phyloP scores from a whole-genome alignment of 306 rosid genomes.

The Castanospermum australe region DNA sequence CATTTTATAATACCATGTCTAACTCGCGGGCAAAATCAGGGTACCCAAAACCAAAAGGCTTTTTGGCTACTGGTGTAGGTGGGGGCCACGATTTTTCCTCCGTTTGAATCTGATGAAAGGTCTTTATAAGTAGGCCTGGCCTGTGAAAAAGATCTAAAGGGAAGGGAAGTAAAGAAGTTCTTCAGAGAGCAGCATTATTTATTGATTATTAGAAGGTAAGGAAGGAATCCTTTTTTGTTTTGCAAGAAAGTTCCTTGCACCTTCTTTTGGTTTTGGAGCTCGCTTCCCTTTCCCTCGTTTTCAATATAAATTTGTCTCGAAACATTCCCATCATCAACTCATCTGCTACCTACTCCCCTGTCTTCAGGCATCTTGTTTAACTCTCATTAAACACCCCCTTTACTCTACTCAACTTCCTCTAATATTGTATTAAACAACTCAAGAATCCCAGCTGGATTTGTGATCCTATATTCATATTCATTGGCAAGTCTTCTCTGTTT shows the following conservation, averaged over 20 bases:
- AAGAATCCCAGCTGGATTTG: neutral
- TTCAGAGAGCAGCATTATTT: slow-evolving; percentile 28
- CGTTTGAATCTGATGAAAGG: slow-evolving; percentile 32
- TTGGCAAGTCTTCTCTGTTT: neutral
- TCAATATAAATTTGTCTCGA: slow-evolving; percentile 18
- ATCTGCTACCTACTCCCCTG: neutral
- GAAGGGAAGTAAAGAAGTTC: slow-evolving; percentile 22
- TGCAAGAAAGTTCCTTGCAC: slow-evolving; percentile 44
- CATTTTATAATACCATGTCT: neutral
- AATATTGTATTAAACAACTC: neutral
- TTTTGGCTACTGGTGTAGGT: neutral
- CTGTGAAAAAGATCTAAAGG: slow-evolving; percentile 21
- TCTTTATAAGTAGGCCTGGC: slow-evolving; percentile 36
- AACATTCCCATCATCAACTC: slow-evolving; percentile 11
- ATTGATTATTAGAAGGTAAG: slow-evolving; percentile 48
- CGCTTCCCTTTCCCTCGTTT: neutral
- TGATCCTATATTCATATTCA: neutral
- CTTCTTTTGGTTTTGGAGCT: slow-evolving; percentile 43
- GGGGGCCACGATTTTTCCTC: slow-evolving; percentile 39
- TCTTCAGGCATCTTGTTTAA: neutral
- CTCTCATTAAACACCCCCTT: neutral
- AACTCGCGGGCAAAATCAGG: neutral
- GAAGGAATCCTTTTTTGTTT: slow-evolving; percentile 46
- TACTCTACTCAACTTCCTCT: neutral
- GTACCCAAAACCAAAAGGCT: neutral